Conservation (phyloP, 192 early-diverging fungal species). For the Mortierella antarctica region DNA sequence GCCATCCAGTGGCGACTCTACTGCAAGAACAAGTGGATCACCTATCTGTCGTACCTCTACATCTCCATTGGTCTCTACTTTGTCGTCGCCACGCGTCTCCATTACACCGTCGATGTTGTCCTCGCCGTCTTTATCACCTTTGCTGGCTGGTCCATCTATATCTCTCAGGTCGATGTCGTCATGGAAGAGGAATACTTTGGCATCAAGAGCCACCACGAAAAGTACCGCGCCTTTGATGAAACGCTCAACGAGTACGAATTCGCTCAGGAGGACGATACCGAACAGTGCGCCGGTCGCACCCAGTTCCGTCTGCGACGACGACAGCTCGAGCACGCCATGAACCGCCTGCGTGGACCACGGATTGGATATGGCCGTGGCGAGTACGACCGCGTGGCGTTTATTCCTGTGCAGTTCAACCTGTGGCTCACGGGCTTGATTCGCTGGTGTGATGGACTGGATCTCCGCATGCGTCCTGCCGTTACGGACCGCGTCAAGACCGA, state of each 20-base stretch:
- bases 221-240: slow-evolving; percentile 29
- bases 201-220: slow-evolving; percentile 36
- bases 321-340: slow-evolving; percentile 27
- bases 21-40: slow-evolving; percentile 53
- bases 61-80: slow-evolving; percentile 47
- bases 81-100: slow-evolving; percentile 54
- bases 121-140: slow-evolving; percentile 64
- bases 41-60: slow-evolving; percentile 52
- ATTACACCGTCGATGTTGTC: slow-evolving; percentile 58
- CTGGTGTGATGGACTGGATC: slow-evolving; percentile 58
- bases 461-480: slow-evolving; percentile 29
- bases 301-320: neutral
- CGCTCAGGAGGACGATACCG: slow-evolving; percentile 12
- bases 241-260: slow-evolving; percentile 21
- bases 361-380: slow-evolving; percentile 52
- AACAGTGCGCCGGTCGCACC: neutral
- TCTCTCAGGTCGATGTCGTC: slow-evolving; percentile 52
- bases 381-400: slow-evolving; percentile 50
- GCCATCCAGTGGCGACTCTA: slow-evolving; percentile 53
- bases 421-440: slow-evolving; percentile 42
- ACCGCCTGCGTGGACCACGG: slow-evolving; percentile 38
- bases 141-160: slow-evolving; percentile 65
- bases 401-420: slow-evolving; percentile 54
- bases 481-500: neutral
- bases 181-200: slow-evolving; percentile 56